phyloP scores from a whole-genome alignment of 2,329 filamentous ascomycete species.

The Pseudofabraea citricarpa region DNA sequence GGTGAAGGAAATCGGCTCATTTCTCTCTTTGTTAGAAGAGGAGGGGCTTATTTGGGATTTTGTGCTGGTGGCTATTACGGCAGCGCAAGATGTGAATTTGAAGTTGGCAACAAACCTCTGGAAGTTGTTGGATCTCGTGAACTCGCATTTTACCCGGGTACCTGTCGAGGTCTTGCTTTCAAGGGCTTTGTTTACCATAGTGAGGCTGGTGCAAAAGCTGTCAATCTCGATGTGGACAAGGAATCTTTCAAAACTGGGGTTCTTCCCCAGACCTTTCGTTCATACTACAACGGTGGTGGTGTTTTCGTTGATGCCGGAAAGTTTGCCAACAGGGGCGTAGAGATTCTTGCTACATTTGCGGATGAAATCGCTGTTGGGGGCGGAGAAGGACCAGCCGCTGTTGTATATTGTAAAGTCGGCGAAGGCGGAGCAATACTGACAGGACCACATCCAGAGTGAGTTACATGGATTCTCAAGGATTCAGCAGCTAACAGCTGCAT shows the following conservation, averaged over 20 bases:
- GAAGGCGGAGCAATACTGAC: slow-evolving; percentile 76
- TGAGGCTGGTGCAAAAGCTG: slow-evolving; percentile 76
- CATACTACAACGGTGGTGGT: slow-evolving; percentile 93
- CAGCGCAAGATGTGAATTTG: slow-evolving; percentile 78
- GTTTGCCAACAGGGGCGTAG: slow-evolving; percentile 58
- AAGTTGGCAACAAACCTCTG: slow-evolving; percentile 74
- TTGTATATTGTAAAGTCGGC: slow-evolving; percentile 79
- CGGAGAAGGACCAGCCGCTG: slow-evolving; percentile 72
- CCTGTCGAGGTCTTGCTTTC: slow-evolving; percentile 82
- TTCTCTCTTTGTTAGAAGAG: slow-evolving; percentile 75
- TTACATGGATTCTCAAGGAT: slow-evolving; percentile 11
- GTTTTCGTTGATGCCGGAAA: slow-evolving; percentile 79
- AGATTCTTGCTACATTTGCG: slow-evolving; percentile 77
- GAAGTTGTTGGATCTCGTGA: slow-evolving; percentile 85
- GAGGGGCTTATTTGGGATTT: slow-evolving; percentile 83
- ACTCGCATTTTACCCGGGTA: slow-evolving; percentile 82
- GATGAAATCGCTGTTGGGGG: slow-evolving; percentile 72
- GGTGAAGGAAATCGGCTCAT: slow-evolving; percentile 84
- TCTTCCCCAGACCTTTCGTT: slow-evolving; percentile 59
- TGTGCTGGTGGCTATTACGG: slow-evolving; percentile 96
- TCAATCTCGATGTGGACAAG: slow-evolving; percentile 59
- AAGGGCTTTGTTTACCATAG: slow-evolving; percentile 86
- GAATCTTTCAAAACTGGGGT: slow-evolving; percentile 47
- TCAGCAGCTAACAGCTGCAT: slow-evolving; percentile 11
- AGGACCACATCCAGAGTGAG: slow-evolving; percentile 88